Percentiles rank a stretch among this genome's conserved stretches.
phyloP scores from a whole-genome alignment of 2,329 filamentous ascomycete species.

The Tothia fuscella region DNA sequence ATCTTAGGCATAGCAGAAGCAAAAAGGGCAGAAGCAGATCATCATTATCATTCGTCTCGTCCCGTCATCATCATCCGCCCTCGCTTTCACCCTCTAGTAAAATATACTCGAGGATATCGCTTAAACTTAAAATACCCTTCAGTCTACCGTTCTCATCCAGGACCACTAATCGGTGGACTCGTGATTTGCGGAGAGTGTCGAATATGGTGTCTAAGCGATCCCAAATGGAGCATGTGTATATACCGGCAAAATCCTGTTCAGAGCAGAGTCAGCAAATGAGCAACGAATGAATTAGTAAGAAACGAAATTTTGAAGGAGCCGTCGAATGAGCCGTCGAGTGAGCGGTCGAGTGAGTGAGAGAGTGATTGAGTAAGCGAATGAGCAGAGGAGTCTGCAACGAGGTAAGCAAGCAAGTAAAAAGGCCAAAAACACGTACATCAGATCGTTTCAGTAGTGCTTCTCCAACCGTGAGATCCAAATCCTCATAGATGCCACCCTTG shows the following conservation, averaged over 20 bases:
- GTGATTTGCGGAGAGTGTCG: constrained; percentile 87
- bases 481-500: constrained; percentile 85
- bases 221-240: constrained; percentile 87
- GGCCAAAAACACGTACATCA: constrained; percentile 40
- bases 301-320: neutral
- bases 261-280: constrained; percentile 14
- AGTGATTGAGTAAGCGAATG: too few species aligned
- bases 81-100: constrained; percentile 66
- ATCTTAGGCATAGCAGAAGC: too few species aligned
- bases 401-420: constrained; percentile 7
- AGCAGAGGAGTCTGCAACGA: too few species aligned
- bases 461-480: constrained; percentile 73
- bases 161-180: constrained; percentile 85
- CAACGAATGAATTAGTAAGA: neutral
- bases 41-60: too few species aligned
- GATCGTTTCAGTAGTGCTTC: constrained; percentile 79
- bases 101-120: constrained; percentile 93
- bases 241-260: constrained; percentile 74
- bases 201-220: constrained; percentile 93
- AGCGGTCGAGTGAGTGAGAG: too few species aligned
- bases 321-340: too few species aligned
- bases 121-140: constrained; percentile 81
- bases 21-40: too few species aligned
- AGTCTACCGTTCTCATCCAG: constrained; percentile 82
- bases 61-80: too few species aligned